Base-by-base conservation (phyloP, 2,329 filamentous ascomycete species). In the Fusarium compactum region DNA sequence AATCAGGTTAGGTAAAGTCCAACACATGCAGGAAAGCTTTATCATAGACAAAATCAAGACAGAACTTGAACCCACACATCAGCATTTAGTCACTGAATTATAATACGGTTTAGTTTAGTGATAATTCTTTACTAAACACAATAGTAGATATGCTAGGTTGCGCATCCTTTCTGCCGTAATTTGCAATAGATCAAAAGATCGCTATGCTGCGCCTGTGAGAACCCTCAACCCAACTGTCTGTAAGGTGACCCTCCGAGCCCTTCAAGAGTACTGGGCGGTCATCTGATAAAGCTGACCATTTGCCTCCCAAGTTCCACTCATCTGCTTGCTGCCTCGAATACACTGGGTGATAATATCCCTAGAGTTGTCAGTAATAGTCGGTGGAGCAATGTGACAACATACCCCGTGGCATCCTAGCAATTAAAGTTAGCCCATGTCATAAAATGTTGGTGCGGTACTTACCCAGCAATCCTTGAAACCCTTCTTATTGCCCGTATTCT, bases 381-480 rank as follows among this genome's bases (percentile, higher is more conserved):
- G 2, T 5, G 20, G 6, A 47, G 12, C 1, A 4, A 47, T 4
- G 6, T 29, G 0, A 47, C 20, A 2, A 66, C 62, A 41, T 63
- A 68, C 65, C 55, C 62, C 1, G 66, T 67, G 24, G 50, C 66
- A 32, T 54, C 66, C 63, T 69, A 7, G 6, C 12, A 11, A 7
- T 8, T 1, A 15, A 12, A 11, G 15, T 69, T 38, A 69, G 55
- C 46, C 6, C 14, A 15, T 11, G 7, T 30, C 18, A 20, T 6
- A 20, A 4, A 24, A 2, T n/a, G 4, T 3, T 2, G 5, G 5
- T 3, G 4, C 11, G 5, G n/a, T 32, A 50, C 66, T 5, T 60
- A 70, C 67, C 67, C 62, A 70, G 25, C 66, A 70, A 5, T 70
- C 66, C 22, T 62, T 51, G 44, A 69, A 70, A 15, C 67, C 67